Base-by-base conservation (phyloP, 179 eudicot species). In the Silene coronaria region DNA sequence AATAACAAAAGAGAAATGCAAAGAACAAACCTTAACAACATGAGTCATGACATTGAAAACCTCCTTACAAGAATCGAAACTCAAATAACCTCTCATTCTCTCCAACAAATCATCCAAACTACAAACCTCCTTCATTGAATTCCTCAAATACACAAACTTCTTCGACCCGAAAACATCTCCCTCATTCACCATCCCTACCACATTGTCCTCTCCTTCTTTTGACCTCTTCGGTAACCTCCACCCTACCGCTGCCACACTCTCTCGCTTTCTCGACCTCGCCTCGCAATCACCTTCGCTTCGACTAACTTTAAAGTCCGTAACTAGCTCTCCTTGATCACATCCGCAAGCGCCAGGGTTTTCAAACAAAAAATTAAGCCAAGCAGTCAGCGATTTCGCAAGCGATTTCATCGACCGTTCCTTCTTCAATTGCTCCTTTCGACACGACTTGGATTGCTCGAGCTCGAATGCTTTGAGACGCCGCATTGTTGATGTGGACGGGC, bases 91-190 rank as follows among this genome's bases (percentile, higher is more conserved):
- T 78, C 88, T 76, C 97, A 95, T 85, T 46, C 99, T 87, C 77
- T 84, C 85, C 78, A 87, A 87, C 87, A 95, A 82, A 83, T 95
- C 99, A 17, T 91, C 97, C 22, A 95, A 87, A 65, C 97, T 92
- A 79, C 97, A 95, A 17, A 95, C 85, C 24, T 95, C 96, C 64
- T 60, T 74, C 82, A 95, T 67, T 1, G 99, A 92, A 62, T 73
- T 67, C 81, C 86, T 78, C 81, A 93, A 84, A 8, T 59, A 77
- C 32, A 38, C 67, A 5, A 73, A 84, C 79, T 78, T 81, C 84
- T 46, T 82, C 21, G 84, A 83, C 78, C 80, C 75, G 5, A 78
- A 61, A 73, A 80, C 72, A 74, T 73, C 71, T 27, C 78, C 73
- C 17, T n/a, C 26, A 55, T 65, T 78, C 19, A 42, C 84, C 21